These are phyloP conservation scores for Ziziphus jujuba DNA, from an alignment of 306 rosid genomes.

Conservation along the genomic window DNA sequence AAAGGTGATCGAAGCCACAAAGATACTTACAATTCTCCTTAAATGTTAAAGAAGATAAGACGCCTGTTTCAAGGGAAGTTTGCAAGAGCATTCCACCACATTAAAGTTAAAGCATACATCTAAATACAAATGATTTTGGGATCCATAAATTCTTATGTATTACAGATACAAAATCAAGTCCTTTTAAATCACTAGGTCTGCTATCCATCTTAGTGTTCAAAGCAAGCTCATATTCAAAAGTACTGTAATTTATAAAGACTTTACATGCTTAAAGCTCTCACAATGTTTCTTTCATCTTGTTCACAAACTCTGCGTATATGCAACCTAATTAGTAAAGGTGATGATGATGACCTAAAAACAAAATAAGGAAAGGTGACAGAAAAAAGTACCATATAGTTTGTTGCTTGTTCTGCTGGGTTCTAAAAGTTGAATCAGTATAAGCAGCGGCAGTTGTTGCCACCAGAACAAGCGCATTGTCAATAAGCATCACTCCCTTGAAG, in stretches of 20 bases:
- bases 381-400: conserved; percentile 40
- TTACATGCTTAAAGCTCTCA: background rate
- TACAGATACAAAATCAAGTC: background rate
- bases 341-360: background rate
- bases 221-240: background rate
- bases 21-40: too few relatives aligned
- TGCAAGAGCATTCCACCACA: background rate
- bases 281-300: background rate
- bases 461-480: conserved; percentile 58
- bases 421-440: conserved; percentile 52
- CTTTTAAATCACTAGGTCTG: conserved; percentile 1
- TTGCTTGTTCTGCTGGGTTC: conserved; percentile 41
- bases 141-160: background rate
- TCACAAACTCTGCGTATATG: background rate
- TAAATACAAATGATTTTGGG: background rate
- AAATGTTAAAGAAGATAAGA: too few relatives aligned
- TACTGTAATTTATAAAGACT: background rate
- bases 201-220: background rate
- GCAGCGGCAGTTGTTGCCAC: conserved; percentile 48
- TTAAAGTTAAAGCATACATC: too few relatives aligned
- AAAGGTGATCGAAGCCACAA: background rate
- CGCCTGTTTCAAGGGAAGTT: background rate
- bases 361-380: background rate
- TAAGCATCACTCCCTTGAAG: conserved; percentile 43
- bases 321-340: background rate